Base-by-base conservation (phyloP, 176 grass and related monocot genomes). In the Cymbopogon citratus region DNA sequence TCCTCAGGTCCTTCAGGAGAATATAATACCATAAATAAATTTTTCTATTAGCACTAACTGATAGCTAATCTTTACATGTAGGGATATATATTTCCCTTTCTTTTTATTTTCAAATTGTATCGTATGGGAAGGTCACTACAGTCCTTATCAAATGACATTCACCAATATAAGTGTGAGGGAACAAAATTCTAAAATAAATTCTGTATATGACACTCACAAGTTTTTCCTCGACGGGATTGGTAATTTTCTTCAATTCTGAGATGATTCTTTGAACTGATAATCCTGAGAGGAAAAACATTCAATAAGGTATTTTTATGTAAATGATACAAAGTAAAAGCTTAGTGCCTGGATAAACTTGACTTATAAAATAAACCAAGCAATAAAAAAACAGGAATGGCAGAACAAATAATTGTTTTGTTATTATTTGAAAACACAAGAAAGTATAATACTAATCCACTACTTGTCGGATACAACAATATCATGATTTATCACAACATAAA, bases 201-300 rank as follows among this genome's bases (percentile, higher is more conserved):
- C 44, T 74, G 61, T 72, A 74, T 10, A 78, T 24, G 52, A 38
- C 60, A 89, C 84, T 85, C 68, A 94, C 92, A 66, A 83, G 28
- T 85, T 73, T 85, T 66, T 85, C 69, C 46, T 89, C 81, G 10
- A 69, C 11, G 24, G 14, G 45, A 45, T 72, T 66, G 25, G 62
- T 62, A 65, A 27, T 51, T 69, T 48, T 92, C 57, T 82, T 85
- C 63, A 80, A 23, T 71, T 90, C 74, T 68, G 68, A 41, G 15
- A 10, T 69, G 48, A 69, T 80, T 31, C 38, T 83, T 76, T 76
- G 87, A 80, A 80, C 74, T 66, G 81, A 69, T 87, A 81, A 60
- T 76, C 76, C 85, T 87, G 84, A 77, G 28, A 67, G 67, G 10
- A 26, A 1, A 2, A 31, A 66, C 46, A 70, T 51, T 75, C n/a